Percentiles rank a stretch among this genome's conserved stretches.
Conservation (phyloP, 768 basidiomycete genomes). For the Pleurotus djamor region DNA sequence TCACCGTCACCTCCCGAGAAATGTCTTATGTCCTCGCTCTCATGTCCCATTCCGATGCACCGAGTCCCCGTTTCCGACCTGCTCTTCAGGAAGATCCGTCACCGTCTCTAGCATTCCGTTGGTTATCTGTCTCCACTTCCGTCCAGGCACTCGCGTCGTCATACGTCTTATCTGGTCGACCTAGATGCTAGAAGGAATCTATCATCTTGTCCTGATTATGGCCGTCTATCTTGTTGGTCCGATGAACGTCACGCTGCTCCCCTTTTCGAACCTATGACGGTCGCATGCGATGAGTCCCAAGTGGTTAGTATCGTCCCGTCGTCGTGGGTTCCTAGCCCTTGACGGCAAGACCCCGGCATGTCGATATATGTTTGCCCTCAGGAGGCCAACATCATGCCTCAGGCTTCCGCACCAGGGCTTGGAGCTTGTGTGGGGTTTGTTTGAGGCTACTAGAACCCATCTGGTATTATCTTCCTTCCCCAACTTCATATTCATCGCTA, state of each 20-base stretch:
- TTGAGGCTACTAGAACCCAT: background rate
- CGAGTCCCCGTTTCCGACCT: background rate
- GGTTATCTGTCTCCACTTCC: background rate
- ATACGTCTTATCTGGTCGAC: background rate
- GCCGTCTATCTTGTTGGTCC: conserved; percentile 6
- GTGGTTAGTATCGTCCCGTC: conserved; percentile 4
- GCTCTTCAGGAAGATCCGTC: background rate
- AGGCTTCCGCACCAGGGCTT: background rate
- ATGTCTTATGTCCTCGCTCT: background rate
- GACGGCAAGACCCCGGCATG: conserved; percentile 4
- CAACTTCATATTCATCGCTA: background rate
- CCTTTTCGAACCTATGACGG: background rate
- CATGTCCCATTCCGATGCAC: background rate
- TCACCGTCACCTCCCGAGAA: background rate
- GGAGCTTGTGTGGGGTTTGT: background rate
- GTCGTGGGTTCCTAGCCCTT: background rate
- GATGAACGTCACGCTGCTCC: conserved; percentile 1
- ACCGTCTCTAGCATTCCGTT: background rate
- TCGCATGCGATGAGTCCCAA: conserved; percentile 2
- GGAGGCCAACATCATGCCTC: too few species aligned
- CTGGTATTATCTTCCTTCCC: background rate
- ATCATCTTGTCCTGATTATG: background rate
- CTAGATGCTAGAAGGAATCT: background rate
- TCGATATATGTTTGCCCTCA: background rate
- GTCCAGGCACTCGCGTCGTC: background rate